Evolutionary conservation across 768 basidiomycete species (phyloP).

Genomic region (Russula griseocarnosa): DNA sequence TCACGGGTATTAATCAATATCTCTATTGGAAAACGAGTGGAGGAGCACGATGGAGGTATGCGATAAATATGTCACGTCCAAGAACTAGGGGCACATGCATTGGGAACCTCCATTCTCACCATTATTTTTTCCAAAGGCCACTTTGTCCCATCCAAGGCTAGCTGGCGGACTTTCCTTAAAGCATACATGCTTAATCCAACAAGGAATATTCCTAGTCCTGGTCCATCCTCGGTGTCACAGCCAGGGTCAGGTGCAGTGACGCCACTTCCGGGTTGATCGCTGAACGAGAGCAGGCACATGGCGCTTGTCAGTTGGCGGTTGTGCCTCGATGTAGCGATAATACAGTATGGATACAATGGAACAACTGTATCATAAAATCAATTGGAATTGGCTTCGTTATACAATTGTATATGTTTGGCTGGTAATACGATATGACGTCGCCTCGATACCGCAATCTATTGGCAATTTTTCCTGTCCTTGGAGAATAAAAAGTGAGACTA

Average conservation of each 20-base stretch:
- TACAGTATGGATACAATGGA: conserved; percentile 5
- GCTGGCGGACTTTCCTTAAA: conserved; percentile 71
- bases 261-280: conserved; percentile 32
- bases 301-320: conserved; percentile 6
- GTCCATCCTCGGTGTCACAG: conserved; percentile 34
- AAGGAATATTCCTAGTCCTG: conserved; percentile 46
- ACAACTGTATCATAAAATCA: not conserved
- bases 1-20: conserved; percentile 52
- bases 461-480: not conserved
- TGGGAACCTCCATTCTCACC: not conserved
- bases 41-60: conserved; percentile 77
- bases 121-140: conserved; percentile 49
- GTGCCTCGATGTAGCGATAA: conserved; percentile 8
- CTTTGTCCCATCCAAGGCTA: conserved; percentile 73
- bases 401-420: conserved; percentile 2
- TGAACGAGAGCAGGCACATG: not conserved
- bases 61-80: not conserved
- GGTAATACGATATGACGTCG: not conserved
- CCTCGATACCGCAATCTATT: conserved; percentile 6
- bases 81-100: not conserved
- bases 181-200: conserved; percentile 57
- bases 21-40: conserved; percentile 58
- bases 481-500: not conserved
- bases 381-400: conserved; percentile 9
- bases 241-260: conserved; percentile 48